These are phyloP conservation scores for Tephrocybe sp. DNA, from an alignment of 768 basidiomycete genomes.

Conservation along the genomic window DNA sequence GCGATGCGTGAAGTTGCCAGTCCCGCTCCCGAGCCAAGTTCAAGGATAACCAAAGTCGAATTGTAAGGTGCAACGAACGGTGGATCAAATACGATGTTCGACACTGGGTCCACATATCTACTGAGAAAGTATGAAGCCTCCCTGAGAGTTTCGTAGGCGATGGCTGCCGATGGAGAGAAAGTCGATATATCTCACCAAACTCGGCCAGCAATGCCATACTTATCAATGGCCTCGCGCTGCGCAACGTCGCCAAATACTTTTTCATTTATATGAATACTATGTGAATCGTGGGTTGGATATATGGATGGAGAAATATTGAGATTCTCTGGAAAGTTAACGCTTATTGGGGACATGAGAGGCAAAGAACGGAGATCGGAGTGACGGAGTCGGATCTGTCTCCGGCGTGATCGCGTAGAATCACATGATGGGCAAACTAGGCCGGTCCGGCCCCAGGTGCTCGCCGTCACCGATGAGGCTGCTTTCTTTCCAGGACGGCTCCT, in stretches of 20 bases:
- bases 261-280: conserved; percentile 11
- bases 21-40: conserved; percentile 81
- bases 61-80: conserved; percentile 36
- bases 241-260: conserved; percentile 29
- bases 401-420: conserved; percentile 8
- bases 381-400: conserved; percentile 1
- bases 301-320: conserved; percentile 35
- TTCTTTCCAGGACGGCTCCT: neutral
- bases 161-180: neutral
- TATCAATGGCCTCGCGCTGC: conserved; percentile 61
- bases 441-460: conserved; percentile 17
- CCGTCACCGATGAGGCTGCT: neutral
- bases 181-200: conserved; percentile 59
- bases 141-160: conserved; percentile 41
- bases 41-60: conserved; percentile 45
- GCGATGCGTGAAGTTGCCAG: conserved; percentile 51
- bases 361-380: neutral
- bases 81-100: conserved; percentile 51
- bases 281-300: conserved; percentile 16
- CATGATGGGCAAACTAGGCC: conserved; percentile 6
- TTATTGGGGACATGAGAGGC: neutral
- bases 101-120: conserved; percentile 47
- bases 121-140: conserved; percentile 69
- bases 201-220: conserved; percentile 82
- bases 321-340: conserved; percentile 38